Base-by-base conservation (phyloP, 768 basidiomycete species). In the Kondoa subrosea region DNA sequence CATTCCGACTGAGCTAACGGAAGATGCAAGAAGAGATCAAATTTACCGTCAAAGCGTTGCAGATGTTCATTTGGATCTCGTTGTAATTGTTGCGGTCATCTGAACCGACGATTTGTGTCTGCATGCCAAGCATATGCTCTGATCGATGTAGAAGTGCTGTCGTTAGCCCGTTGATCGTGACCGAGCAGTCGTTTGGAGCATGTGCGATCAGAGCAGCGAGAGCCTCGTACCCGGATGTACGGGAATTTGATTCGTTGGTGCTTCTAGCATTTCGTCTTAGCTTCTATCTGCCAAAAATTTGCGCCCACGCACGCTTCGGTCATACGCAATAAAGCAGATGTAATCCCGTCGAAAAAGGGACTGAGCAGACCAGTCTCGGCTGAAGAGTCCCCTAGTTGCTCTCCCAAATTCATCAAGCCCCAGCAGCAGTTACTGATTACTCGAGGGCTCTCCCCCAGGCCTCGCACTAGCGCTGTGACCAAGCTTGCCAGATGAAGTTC, bases 21-120 rank as follows among this genome's bases (percentile, higher is more conserved):
- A 26, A 3, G 2, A 25, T 57, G 15, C 30, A 26, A 26, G 17
- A 21, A 8, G 17, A 0, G 26, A 31, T 17, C 32, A 2, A 29
- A 80, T 88, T 75, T 75, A 90, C 89, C 66, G 89, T 87, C 65
- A 89, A 81, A 60, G 95, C 88, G 71, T 87, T 85, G 77, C 91
- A 95, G 73, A 96, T 82, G 79, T 93, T 95, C 78, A 89, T 87
- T 77, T 95, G 92, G 29, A 99, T 81, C 76, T 99, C 93, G 75
- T 95, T 95, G 91, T 93, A 95, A 80, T 95, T 99, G 78, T 91
- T 92, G 70, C 89, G 85, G 75, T 99, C 95, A 77, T 99, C 95
- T 21, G 85, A 81, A 57, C 95, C 95, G 50, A 99, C 81, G 67
- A 97, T 87, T 79, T 97, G 92, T 77, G 88, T 89, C 81, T 90